Base-by-base conservation (phyloP, 2,329 filamentous ascomycete genomes). In the Aspergillus fumigatus region DNA sequence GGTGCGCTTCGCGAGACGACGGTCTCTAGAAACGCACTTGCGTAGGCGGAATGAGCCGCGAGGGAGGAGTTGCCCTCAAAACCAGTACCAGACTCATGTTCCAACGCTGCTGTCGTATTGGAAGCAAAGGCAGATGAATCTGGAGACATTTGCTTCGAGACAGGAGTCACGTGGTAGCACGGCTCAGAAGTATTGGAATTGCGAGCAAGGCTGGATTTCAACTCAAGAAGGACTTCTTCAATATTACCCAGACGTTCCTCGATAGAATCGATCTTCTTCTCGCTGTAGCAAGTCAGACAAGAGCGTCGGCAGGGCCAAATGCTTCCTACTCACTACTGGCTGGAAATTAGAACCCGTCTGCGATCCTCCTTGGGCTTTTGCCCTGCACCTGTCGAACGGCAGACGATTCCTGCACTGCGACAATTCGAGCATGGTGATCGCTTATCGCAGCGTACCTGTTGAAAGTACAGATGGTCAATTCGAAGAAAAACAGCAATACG, bases 241-340 rank as follows among this genome's bases (percentile, higher is more conserved):
- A 83, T 80, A n/a, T 73, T 72, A 6, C 73, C 72, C 8, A 83
- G 68, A 17, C 80, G 75, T 29, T 79, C 75, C 61, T 81, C 79
- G 51, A 83, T 81, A 11, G 77, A 64, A 58, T 82, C 80, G 50
- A 83, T 80, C 65, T 82, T 81, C 62, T 73, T 77, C 64, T 83
- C 80, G 67, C 79, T 81, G 48, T 17, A 23, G 52, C 60, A 27
- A 64, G 27, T 58, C 23, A 48, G 23, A 51, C 9, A 9, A 27
- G 51, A 41, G 25, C 14, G 41, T 35, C 3, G 21, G 17, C 21
- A n/a, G 19, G 25, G 48, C 51, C 19, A 8, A 25, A 23, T 50
- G 4, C 32, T 29, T n/a, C 43, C 27, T n/a, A 53, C 73, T 50
- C 68, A 76, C 74, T 77, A 77, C 63, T 75, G 68, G 62, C 69